Conservation (phyloP, 1,284 basidiomycete genomes). For the Mycena sp. region DNA sequence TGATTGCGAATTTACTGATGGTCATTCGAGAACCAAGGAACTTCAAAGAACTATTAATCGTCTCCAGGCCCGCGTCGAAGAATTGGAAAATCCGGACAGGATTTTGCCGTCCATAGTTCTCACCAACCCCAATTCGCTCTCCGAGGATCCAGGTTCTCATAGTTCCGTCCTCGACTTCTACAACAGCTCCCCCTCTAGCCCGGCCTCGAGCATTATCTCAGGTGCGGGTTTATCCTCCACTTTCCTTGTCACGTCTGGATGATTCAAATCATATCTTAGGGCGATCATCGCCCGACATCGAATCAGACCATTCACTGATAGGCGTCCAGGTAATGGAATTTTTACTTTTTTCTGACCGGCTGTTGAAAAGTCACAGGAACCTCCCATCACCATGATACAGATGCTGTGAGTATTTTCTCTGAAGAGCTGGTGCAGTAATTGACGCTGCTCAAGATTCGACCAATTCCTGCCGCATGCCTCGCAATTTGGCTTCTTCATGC, state of each 20-base stretch:
- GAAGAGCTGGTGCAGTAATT: not conserved
- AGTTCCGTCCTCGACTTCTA: not conserved
- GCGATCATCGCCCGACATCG: too few species aligned
- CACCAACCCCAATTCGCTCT: slow-evolving; percentile 48
- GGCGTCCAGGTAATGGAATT: slow-evolving; percentile 12
- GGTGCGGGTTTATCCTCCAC: not conserved
- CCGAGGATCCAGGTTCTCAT: not conserved
- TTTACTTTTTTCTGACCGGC: not conserved
- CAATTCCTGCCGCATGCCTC: slow-evolving; percentile 53
- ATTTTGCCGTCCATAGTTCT: slow-evolving; percentile 51
- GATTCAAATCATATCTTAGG: too few species aligned
- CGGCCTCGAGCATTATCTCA: slow-evolving; percentile 10
- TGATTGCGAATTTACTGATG: slow-evolving; percentile 58
- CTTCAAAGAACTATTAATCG: slow-evolving; percentile 53
- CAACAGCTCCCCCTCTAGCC: slow-evolving; percentile 1
- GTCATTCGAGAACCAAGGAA: slow-evolving; percentile 52
- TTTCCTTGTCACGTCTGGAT: slow-evolving; percentile 12
- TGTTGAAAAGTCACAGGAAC: slow-evolving; percentile 12
- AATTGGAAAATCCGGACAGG: slow-evolving; percentile 57
- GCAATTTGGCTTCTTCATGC: slow-evolving; percentile 61
- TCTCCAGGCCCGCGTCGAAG: slow-evolving; percentile 52
- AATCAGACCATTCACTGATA: slow-evolving; percentile 18
- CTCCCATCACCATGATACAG: slow-evolving; percentile 7
- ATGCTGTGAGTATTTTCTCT: slow-evolving; percentile 14
- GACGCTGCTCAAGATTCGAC: slow-evolving; percentile 44